A percentile compares a stretch with the other conserved stretches of the same genome.
Evolutionary conservation across 306 rosid genomes (phyloP).

Genomic region (Lathyrus tuberosus): DNA sequence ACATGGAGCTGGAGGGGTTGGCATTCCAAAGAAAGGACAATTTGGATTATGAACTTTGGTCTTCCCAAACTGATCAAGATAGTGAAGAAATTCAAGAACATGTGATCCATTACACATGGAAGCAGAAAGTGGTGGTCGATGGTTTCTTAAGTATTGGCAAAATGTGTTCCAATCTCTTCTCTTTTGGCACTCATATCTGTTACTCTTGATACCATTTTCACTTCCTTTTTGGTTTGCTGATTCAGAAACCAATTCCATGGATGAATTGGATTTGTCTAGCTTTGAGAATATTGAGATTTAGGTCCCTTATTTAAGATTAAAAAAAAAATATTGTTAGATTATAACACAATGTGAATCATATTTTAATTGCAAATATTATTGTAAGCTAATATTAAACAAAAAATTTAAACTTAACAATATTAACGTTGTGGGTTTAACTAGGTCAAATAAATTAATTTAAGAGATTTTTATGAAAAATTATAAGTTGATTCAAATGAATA

Average conservation of each 20-base stretch:
- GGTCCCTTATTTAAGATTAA: not conserved
- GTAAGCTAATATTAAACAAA: no score
- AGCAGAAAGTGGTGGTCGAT: constrained; percentile 68
- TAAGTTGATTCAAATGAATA: no score
- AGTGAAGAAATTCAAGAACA: constrained; percentile 86
- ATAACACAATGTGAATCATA: not conserved
- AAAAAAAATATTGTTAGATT: not conserved
- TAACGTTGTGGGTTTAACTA: no score
- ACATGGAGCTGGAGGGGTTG: constrained; percentile 85
- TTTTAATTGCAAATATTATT: no score
- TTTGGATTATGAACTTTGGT: constrained; percentile 80
- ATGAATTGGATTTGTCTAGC: not conserved
- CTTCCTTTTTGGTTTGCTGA: not conserved
- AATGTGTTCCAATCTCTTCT: constrained; percentile 96
- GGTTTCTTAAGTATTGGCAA: constrained; percentile 87
- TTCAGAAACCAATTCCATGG: not conserved
- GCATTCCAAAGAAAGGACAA: constrained; percentile 88
- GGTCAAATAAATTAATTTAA: no score
- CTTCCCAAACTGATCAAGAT: constrained; percentile 91
- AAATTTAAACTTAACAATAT: no score
- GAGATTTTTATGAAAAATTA: no score
- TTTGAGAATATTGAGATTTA: not conserved
- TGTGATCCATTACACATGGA: constrained; percentile 73
- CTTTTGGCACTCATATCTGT: constrained; percentile 87
- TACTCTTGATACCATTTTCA: constrained; percentile 34